Base-by-base conservation (phyloP, 1,284 basidiomycete species). In the Xerocomus cyaneibrunnescens region DNA sequence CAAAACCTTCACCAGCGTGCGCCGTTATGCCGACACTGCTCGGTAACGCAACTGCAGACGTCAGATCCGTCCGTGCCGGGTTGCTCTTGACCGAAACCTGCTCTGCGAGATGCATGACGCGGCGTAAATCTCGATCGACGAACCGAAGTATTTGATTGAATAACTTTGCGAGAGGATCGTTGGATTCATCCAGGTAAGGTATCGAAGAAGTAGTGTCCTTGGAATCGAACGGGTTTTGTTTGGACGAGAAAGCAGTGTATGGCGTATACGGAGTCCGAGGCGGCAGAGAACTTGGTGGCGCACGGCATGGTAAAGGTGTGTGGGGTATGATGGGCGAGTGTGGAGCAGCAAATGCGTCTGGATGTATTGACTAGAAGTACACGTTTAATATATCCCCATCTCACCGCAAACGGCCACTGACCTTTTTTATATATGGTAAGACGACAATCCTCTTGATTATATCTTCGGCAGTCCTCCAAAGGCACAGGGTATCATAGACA, bases 141-240 rank as follows among this genome's bases (percentile, higher is more conserved):
- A 91, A 94, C n/a, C 83, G 81, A 30, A 98, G 76, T 22, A 95
- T 76, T 56, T 84, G 83, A 68, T 89, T 94, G 71, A 90, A 96
- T 19, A 98, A 66, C 21, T 72, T 74, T 1, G 85, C 84, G 27
- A 98, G 75, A 19, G 85, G 72, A 56, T 87, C 79, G 41, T 85
- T 81, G 3, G 70, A 72, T 55, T 84, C 84, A 48, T 89, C 84
- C 13, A 88, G 69, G 23, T 87, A 69, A 46, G 78, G 78, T 8
- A 77, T 74, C 13, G 65, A 55, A 32, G 60, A 52, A 42, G 61
- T 61, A 34, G 66, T 58, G 23, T 54, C 56, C 45, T 60, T 68
- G 39, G 51, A 52, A 48, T 74, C 71, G 40, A 75, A 76, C 3
- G 73, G 70, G 51, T 74, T 76, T 58, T 78, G 75, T 54, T 78